Base-by-base conservation (phyloP, 2,329 filamentous ascomycete species). In the Albifimbria verrucaria region DNA sequence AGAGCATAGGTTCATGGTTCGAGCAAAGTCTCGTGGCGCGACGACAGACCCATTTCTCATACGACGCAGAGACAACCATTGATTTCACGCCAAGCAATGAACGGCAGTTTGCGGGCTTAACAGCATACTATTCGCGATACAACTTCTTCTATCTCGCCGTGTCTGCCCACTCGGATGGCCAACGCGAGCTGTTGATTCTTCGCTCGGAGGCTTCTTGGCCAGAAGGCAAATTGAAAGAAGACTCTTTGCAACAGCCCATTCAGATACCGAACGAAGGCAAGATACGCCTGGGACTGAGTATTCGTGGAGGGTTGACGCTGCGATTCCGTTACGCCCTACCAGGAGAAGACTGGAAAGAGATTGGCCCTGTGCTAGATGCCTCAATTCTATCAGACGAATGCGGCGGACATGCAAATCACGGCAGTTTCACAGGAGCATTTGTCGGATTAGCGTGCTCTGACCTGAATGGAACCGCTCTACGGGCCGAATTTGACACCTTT, bases 81-180 rank as follows among this genome's bases (percentile, higher is more conserved):
- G 72, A 77, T 53, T 85, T 83, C 59, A 67, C 69, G 1, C 83
- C 83, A 0, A 64, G 67, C 0, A 82, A 86, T 59, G 82, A 85
- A 69, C 74, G 82, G 11, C 77, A 85, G 57, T 86, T 83, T 54
- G 82, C 83, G 0, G 83, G 83, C 0, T 68, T 87, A 7, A 80
- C 79, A 12, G 80, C 81, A 0, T 86, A 86, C 65, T 86, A 86
- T 68, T 81, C 78, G 61, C 80, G 82, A 3, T 86, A 74, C 69
- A 86, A 86, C 66, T 86, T 85, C 67, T 86, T 84, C 70, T 86
- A 86, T 58, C 72, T 86, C 7, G 75, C 80, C 0, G 78, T 86
- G 2, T 81, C 81, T 3, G 82, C 81, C 0, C 68, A 81, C 58
- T 69, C 76, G 0, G 76, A 83, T 51, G 81, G 82, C 1, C 70